Base-by-base conservation (phyloP, 2,329 filamentous ascomycete species). In the Xylaria sp. region DNA sequence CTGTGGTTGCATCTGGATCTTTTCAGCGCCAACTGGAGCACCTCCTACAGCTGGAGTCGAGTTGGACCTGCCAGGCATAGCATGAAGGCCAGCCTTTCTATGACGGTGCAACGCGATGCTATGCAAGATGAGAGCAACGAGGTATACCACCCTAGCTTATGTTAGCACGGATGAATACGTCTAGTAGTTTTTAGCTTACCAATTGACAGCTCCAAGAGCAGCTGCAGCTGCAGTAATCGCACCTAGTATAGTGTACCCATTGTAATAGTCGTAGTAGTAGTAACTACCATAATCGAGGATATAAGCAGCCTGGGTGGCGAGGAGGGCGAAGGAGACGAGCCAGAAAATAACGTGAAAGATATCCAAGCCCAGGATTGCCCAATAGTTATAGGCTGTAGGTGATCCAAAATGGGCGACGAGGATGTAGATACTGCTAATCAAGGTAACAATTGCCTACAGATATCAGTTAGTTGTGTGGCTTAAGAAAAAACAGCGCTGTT, bases 291-390 rank as follows among this genome's bases (percentile, higher is more conserved):
- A 74, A n/a, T 68, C 67, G 4, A 71, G 65, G 6, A 46, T 20
- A 3, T 73, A 55, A 1, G 78, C 77, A 12, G 81, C 77, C 48
- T 80, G 72, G 18, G 80, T 72, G 8, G 82, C 82, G 10, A 83
- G 74, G 18, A 83, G 70, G 13, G 80, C 81, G 46, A 85, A 83
- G 1, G 81, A 79, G 60, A 78, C 72, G 41, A 86, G 77, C 86
- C 86, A 89, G 75, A 88, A 84, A 63, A 89, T 67, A 61, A 85
- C 74, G 34, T 85, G 81, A 65, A 84, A 80, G 23, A 84, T 80
- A 69, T 89, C 86, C 43, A 88, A 78, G 25, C 78, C 79, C 3
- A 88, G 76, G 8, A 85, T 79, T 30, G 83, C 83, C 82, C 84
- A 87, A 76, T 85, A 85, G 76, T 88, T 88, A 76, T 84, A 87